A percentile compares a stretch with the other conserved stretches of the same genome.
These are phyloP conservation scores for Aspergillus sclerotialis DNA, from an alignment of 2,329 filamentous ascomycete genomes.

Conservation along the genomic window DNA sequence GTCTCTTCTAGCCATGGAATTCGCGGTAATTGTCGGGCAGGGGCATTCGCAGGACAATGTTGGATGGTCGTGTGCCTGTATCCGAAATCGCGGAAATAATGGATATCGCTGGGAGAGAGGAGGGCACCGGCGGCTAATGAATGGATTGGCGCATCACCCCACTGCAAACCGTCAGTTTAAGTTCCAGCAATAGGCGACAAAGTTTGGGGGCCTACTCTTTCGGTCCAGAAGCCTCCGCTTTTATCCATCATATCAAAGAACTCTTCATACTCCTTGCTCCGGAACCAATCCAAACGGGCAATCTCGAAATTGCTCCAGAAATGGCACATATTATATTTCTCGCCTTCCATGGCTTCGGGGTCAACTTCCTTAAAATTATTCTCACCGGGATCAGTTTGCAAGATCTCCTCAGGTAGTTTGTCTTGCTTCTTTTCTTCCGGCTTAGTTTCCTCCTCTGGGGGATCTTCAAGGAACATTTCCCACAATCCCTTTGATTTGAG, in stretches of 20 bases:
- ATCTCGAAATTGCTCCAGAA: slow-evolving; percentile 99
- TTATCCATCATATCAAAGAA: slow-evolving; percentile 99
- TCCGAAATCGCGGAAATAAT: slow-evolving; percentile 98
- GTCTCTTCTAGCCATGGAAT: slow-evolving; percentile 76
- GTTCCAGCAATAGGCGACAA: slow-evolving; percentile 1
- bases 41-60: slow-evolving; percentile 94
- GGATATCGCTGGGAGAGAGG: slow-evolving; percentile 73
- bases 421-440: slow-evolving; percentile 60
- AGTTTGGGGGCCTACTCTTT: slow-evolving; percentile 60
- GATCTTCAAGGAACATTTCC: slow-evolving; percentile 95
- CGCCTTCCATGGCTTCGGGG: slow-evolving; percentile 89
- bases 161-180: slow-evolving; percentile 50
- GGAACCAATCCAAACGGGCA: slow-evolving; percentile 87
- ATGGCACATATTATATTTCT: slow-evolving; percentile 99
- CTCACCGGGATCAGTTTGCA: slow-evolving; percentile 65
- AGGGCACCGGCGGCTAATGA: slow-evolving; percentile 90
- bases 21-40: slow-evolving; percentile 73
- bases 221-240: slow-evolving; percentile 98
- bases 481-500: slow-evolving; percentile 85
- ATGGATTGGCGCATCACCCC: slow-evolving; percentile 98
- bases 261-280: slow-evolving; percentile 93
- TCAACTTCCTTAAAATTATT: slow-evolving; percentile 74
- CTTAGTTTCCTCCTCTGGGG: slow-evolving; percentile 41
- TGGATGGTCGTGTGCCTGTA: slow-evolving; percentile 98
- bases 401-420: slow-evolving; percentile 72